These are phyloP conservation scores for Blastocystis sp. DNA, from an alignment of 352 stramenopile genomes.

Conservation along the genomic window DNA sequence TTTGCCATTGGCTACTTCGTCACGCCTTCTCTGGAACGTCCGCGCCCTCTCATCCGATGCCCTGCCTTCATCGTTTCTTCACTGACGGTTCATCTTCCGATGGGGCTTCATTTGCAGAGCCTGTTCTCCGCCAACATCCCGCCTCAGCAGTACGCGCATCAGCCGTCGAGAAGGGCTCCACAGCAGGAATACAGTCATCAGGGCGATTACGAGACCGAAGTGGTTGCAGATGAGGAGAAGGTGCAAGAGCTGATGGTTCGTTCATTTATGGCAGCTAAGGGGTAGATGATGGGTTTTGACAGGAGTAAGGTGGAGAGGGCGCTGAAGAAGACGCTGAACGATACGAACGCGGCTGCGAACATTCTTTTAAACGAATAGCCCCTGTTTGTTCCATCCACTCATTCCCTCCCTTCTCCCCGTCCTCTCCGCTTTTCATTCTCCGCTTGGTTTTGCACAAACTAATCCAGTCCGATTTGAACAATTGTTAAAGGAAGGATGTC, in stretches of 20 bases:
- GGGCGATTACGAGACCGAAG: conserved; percentile 5
- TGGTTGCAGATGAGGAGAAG: conserved; percentile 21
- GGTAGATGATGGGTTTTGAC: conserved; percentile 48
- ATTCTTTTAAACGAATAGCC: neutral
- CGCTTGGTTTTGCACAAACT: no score
- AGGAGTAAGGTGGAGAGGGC: neutral
- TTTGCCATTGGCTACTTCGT: neutral
- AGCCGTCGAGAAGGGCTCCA: neutral
- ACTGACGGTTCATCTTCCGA: neutral
- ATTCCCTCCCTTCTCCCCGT: neutral
- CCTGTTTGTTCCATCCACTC: neutral
- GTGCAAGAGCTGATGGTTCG: conserved; percentile 51
- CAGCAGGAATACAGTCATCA: neutral
- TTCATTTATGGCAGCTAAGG: neutral
- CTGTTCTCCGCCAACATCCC: neutral
- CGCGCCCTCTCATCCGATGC: conserved; percentile 15
- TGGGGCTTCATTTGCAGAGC: neutral
- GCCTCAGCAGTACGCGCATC: neutral
- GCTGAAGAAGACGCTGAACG: conserved; percentile 28
- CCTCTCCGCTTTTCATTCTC: neutral
- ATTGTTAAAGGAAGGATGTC: neutral
- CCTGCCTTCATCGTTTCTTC: neutral
- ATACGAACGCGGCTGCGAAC: conserved; percentile 29
- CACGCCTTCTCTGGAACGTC: neutral
- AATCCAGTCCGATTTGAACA: neutral